phyloP scores from a whole-genome alignment of 805 yeast species.

The Metschnikowia lochheadii region DNA sequence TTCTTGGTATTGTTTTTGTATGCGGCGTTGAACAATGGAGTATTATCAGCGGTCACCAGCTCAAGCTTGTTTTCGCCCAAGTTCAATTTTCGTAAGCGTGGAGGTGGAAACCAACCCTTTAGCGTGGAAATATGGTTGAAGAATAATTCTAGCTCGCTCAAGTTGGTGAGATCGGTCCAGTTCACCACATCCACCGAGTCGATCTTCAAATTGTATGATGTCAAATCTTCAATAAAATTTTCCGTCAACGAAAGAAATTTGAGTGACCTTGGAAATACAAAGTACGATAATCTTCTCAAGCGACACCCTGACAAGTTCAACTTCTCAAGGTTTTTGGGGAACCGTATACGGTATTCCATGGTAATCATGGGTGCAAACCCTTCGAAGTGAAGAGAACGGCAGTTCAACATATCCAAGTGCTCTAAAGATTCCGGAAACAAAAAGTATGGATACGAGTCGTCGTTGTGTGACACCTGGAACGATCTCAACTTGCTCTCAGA shows the following conservation, averaged over 20 bases:
- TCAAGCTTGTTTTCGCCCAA: slow-evolving; percentile 14
- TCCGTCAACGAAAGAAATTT: slow-evolving; percentile 23
- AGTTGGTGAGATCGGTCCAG: slow-evolving; percentile 25
- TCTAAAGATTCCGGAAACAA: slow-evolving; percentile 27
- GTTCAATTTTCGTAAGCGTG: slow-evolving; percentile 10
- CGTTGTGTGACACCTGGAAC: slow-evolving; percentile 10
- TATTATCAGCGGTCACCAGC: slow-evolving; percentile 9
- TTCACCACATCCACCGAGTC: slow-evolving; percentile 6
- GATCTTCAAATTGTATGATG: slow-evolving; percentile 15
- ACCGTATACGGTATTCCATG: slow-evolving; percentile 17
- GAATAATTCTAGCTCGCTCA: slow-evolving; percentile 22
- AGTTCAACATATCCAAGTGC: slow-evolving; percentile 20
- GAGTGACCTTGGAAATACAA: slow-evolving; percentile 24
- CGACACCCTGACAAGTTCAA: slow-evolving; percentile 25
- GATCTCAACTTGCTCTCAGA: slow-evolving; percentile 21
- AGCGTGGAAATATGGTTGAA: slow-evolving; percentile 20
- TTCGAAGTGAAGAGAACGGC: slow-evolving; percentile 10
- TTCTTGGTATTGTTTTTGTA: slow-evolving; percentile 3
- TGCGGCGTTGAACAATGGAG: slow-evolving; percentile 10
- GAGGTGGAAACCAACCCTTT: slow-evolving; percentile 20
- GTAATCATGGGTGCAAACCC: slow-evolving; percentile 1
- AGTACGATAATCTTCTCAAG: slow-evolving; percentile 17
- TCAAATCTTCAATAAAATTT: slow-evolving; percentile 21
- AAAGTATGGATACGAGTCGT: slow-evolving; percentile 17
- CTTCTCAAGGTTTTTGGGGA: slow-evolving; percentile 19